Base-by-base conservation (phyloP, 2,329 filamentous ascomycete genomes). In the Ascochyta koolunga region DNA sequence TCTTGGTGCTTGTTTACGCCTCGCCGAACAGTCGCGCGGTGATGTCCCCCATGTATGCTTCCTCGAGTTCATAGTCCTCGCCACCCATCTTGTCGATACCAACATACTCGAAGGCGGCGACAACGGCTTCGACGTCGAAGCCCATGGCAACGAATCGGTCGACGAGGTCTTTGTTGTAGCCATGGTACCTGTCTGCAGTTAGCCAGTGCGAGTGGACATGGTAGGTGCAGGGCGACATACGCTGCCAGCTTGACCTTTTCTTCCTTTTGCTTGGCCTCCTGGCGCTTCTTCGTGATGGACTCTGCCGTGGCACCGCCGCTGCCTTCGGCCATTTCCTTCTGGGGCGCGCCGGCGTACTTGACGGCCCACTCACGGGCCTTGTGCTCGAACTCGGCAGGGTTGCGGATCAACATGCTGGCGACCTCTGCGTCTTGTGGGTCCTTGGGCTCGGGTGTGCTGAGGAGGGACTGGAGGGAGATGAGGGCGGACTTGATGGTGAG, bases 391-490 rank as follows among this genome's bases (percentile, higher is more conserved):
- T 87, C 85, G 41, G 89, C 85, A 0, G 91, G 91, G 40, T 90
- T 84, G 2, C 87, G 84, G 55, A 96, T 81, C 69, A 98, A 82
- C 91, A 97, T 96, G 68, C 84, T 86, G 21, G 95, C 95, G 1
- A 98, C 95, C 74, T 97, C 91, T 33, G 93, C 93, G 69, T 99
- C 95, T 78, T 99, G 95, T 0, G 95, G 95, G 63, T 99, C 95
- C 67, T 93, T 96, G 0, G 95, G 93, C 74, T 99, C 96, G 3
- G 95, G 95, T 16, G 88, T 91, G 77, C 91, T 91, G 68, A 99
- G 89, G 16, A 99, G 86, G 63, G 93, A 93, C 74, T 96, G 93
- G 27, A 99, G 83, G 24, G 93, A 97, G 54, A 99, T 87, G 39
- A 99, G 85, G 32, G 93, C 91, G 18, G 91, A 96, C 78, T 97